Base-by-base conservation (phyloP, 495 filamentous ascomycete species). In the Penicillium goetzii region DNA sequence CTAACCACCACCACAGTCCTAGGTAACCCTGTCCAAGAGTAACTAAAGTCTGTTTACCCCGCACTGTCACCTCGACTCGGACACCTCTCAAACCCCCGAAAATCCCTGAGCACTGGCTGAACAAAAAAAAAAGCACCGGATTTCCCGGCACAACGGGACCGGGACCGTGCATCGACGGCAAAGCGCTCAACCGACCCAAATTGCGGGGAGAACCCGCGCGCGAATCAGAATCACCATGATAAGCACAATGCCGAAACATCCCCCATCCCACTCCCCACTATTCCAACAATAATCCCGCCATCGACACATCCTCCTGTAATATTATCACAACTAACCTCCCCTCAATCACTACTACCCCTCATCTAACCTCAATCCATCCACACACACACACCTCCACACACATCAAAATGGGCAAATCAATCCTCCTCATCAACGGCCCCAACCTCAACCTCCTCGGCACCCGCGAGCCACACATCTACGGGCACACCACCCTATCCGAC, bases 401-500 rank as follows among this genome's bases (percentile, higher is more conserved):
- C 11, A 26, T 23, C 55, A 74, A 64, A 66, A 76, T 76, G 76
- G 68, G 52, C 28, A 82, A 82, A 71, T 83, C 79, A 52, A 85
- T 92, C 74, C 88, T 92, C 77, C 84, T 91, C 59, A 84, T 92
- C 79, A 91, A 91, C 75, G 89, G 89, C 34, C 88, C 88, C n/a
- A 91, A 92, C 76, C 86, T 92, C 71, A 92, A 90, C 79, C 88
- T 92, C 66, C 84, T 91, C 56, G 89, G 88, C 34, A 88, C 85
- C 52, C 83, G 89, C 23, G 89, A 92, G 71, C 89, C 88, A 14
- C 77, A 86, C 63, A 83, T 91, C 69, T 90, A 90, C 78, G 89
- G 89, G 68, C 75, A 72, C 63, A 85, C 84, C 4, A 90, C 88
- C 1, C 85, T 92, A 41, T 11, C 76, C 38, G 83, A 89, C 62